Evolutionary conservation across 768 basidiomycete species (phyloP), one percentile per base, ranked within the genome.

Genomic region (Pleurotus citrinopileatus): DNA sequence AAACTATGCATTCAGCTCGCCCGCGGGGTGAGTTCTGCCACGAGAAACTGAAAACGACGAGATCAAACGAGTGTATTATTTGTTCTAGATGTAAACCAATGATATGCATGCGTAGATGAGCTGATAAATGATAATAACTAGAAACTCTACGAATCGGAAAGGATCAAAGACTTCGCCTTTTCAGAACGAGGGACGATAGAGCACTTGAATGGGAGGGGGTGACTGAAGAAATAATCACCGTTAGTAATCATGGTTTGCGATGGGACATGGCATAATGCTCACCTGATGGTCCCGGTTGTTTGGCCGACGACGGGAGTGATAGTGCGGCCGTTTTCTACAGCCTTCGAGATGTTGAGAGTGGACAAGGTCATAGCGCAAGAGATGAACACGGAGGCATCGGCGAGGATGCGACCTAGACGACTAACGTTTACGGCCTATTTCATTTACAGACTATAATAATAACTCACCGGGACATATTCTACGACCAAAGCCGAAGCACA

Each of bases 261-360:
- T 2, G 44, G 22, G 12, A n/a, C 9, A 34, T 9, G n/a, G 2
- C 10, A 27, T 19, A 51, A 26, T 6, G 20, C 40, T 42, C 34
- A 68, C 71, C 69, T 72, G 57, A 73, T 73, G 2, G 68, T 70
- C 3, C 71, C 71, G 6, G 70, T 55, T 12, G 67, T 65, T 0
- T 66, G 67, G 17, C 74, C 72, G 0, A 69, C 32, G 38, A 68
- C 65, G 3, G 67, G 72, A 17, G 66, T 67, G 8, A 73, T 54
- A 13, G 47, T 29, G 22, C 29, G 38, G 2, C 58, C 58, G 15
- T 55, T 42, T 34, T 66, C 63, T 20, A 70, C 57, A 3, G 61
- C 44, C 42, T 67, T 69, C 1, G 67, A 65, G 43, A 75, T 66
- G 7, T 75, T 59, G 12, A 73, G 70, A 3, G 54, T 67, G 0